Conservation (phyloP, 192 early-diverging fungal genomes). For the Dimargaris verticillata region DNA sequence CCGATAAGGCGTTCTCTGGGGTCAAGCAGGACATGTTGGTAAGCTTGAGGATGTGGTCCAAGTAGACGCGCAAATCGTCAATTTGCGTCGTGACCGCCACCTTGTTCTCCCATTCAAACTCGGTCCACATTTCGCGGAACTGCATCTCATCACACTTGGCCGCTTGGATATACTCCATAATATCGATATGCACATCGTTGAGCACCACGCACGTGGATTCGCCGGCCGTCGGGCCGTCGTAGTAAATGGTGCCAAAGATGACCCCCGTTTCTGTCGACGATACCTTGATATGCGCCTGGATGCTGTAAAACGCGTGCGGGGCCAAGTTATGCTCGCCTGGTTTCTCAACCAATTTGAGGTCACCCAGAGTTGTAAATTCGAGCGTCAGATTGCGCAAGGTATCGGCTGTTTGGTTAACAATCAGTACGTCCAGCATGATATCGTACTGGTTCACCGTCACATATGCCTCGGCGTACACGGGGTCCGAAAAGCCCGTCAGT, state of each 20-base stretch:
- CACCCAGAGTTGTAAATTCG: slow-evolving; percentile 96
- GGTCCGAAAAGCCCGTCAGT: slow-evolving; percentile 93
- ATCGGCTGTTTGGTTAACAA: slow-evolving; percentile 90
- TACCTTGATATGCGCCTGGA: slow-evolving; percentile 97
- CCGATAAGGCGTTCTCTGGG: slow-evolving; percentile 74
- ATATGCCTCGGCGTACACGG: slow-evolving; percentile 98
- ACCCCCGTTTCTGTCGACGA: slow-evolving; percentile 96
- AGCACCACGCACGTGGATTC: slow-evolving; percentile 78
- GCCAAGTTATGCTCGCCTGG: slow-evolving; percentile 74
- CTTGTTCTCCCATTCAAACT: slow-evolving; percentile 99
- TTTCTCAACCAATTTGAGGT: slow-evolving; percentile 91
- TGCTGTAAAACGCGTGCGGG: slow-evolving; percentile 81
- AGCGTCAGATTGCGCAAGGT: slow-evolving; percentile 94
- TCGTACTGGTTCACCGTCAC: slow-evolving; percentile 95
- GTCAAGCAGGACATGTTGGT: slow-evolving; percentile 99
- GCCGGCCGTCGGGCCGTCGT: slow-evolving; percentile 82
- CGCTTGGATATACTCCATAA: slow-evolving; percentile 98
- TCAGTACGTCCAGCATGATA: slow-evolving; percentile 86
- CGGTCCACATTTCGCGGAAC: slow-evolving; percentile 97
- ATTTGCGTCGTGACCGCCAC: slow-evolving; percentile 92
- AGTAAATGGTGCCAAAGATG: slow-evolving; percentile 97
- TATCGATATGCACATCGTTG: slow-evolving; percentile 97
- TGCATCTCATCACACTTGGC: slow-evolving; percentile 76
- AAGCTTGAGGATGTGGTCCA: slow-evolving; percentile 84
- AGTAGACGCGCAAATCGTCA: slow-evolving; percentile 72